These are phyloP conservation scores for Taphrina communis DNA, from an alignment of 1,139 yeast species.

Conservation along the genomic window DNA sequence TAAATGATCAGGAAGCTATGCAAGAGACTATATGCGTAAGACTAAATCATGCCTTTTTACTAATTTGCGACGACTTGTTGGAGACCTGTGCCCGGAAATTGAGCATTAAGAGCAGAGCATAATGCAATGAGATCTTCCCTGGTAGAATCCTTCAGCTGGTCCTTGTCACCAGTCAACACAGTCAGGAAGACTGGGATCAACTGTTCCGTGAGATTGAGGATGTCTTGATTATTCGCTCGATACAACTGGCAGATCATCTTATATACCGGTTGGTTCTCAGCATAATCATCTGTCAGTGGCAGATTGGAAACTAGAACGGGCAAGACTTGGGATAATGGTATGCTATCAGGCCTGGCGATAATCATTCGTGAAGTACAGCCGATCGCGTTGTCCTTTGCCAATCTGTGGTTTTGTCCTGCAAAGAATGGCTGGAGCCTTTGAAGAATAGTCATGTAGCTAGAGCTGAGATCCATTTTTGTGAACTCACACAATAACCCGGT, in stretches of 20 bases:
- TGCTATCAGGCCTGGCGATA: constrained; percentile 69
- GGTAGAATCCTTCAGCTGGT: constrained; percentile 65
- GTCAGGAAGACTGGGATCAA: constrained; percentile 71
- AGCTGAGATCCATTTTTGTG: constrained; percentile 51
- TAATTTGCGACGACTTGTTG: constrained; percentile 17
- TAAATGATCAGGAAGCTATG: not conserved
- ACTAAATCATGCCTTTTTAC: not conserved
- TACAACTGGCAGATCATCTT: constrained; percentile 75
- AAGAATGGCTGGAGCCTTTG: constrained; percentile 78
- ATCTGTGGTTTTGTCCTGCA: constrained; percentile 70
- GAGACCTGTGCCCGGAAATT: constrained; percentile 45
- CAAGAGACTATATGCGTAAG: not conserved
- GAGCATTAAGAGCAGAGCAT: constrained; percentile 31
- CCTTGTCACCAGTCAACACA: constrained; percentile 59
- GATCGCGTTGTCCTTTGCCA: constrained; percentile 44
- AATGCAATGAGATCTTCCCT: constrained; percentile 55
- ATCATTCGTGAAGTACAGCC: constrained; percentile 97
- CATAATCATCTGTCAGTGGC: constrained; percentile 87
- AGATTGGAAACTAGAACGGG: constrained; percentile 77
- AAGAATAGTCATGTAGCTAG: constrained; percentile 59
- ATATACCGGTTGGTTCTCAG: constrained; percentile 91
- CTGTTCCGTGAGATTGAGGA: constrained; percentile 65
- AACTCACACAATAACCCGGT: constrained; percentile 77
- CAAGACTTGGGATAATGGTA: constrained; percentile 81
- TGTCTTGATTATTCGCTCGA: constrained; percentile 64